A percentile compares a stretch with the other conserved stretches of the same genome.
Evolutionary conservation across 2,329 filamentous ascomycete species (phyloP).

Genomic region (Talaromyces pinophilus): DNA sequence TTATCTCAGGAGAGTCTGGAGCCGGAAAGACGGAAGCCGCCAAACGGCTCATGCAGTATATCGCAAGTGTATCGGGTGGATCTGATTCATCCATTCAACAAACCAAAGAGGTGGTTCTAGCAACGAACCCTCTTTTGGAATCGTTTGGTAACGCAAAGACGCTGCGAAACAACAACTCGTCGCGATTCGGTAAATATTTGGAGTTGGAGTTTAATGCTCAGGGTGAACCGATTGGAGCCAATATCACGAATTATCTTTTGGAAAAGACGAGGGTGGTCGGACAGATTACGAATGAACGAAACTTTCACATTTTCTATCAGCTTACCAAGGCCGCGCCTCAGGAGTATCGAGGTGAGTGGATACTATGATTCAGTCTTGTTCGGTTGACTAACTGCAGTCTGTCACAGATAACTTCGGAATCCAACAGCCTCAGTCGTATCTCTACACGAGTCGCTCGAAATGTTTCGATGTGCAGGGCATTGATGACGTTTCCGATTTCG

Average conservation of each 20-base stretch:
- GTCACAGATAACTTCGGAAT: constrained; percentile 74
- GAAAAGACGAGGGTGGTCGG: constrained; percentile 95
- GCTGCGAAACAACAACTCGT: constrained; percentile 97
- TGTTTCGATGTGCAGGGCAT: constrained; percentile 94
- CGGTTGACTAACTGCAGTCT: not conserved
- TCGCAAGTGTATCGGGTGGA: constrained; percentile 92
- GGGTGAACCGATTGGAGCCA: constrained; percentile 91
- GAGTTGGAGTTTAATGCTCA: constrained; percentile 93
- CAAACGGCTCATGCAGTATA: constrained; percentile 99
- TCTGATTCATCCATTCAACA: constrained; percentile 83
- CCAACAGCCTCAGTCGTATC: constrained; percentile 87
- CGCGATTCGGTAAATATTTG: constrained; percentile 95
- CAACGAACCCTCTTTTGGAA: constrained; percentile 94
- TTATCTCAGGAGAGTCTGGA: constrained; percentile 97
- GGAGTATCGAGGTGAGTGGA: constrained; percentile 65
- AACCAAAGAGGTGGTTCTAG: constrained; percentile 99
- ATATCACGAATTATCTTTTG: constrained; percentile 96
- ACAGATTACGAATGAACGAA: constrained; percentile 92
- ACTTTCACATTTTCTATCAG: constrained; percentile 99
- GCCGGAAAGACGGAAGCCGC: constrained; percentile 98
- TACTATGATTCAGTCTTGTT: not conserved
- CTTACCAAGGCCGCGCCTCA: constrained; percentile 93
- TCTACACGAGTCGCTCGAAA: constrained; percentile 91
- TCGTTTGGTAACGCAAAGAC: constrained; percentile 99
- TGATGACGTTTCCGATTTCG: constrained; percentile 84